Evolutionary conservation across 176 grass and related monocot genomes (phyloP), one percentile per base, ranked within the genome.

Genomic region (Thalia dealbata): DNA sequence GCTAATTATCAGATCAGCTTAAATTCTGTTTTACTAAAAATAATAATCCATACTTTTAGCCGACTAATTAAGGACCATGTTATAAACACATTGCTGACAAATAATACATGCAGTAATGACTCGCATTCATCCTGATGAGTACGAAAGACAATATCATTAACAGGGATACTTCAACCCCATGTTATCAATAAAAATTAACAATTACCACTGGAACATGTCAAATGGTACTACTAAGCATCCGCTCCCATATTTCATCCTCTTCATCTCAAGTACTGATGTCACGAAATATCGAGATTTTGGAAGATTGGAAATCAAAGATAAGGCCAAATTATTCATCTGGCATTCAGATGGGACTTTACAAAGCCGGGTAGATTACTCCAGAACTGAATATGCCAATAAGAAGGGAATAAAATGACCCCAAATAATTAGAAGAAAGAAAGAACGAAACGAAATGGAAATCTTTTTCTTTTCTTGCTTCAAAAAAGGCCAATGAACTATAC

Each of bases 281-380:
- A n/a, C 19, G 22, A 45, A 19, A 63, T 9, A 63, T n/a, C 65
- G 42, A 68, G 22, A 35, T 43, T 42, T 44, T 1, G 18, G 35
- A 19, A 16, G 21, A 22, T 44, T 22, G 65, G 38, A 22, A 68
- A 9, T 22, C 12, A 22, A 68, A 42, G 35, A 68, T 18, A 10
- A 38, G 38, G 65, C 65, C 65, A 68, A 45, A 68, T 68, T 68
- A 68, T 68, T 68, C 65, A 68, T 68, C 65, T 68, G 25, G 16
- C 65, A 68, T 22, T 68, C 32, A 11, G 44, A 68, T 68, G 65
- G 14, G 25, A 68, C 65, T 68, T 68, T 68, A 68, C 35, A 43
- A 43, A 68, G 43, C 32, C 28, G 18, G 28, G 30, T 19, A 35
- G 64, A 67, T 15, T 41, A 25, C 58, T 61, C 61, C 23, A 28